phyloP scores from a whole-genome alignment of 2,329 filamentous ascomycete genomes.

The Cladosporium oxysporum region DNA sequence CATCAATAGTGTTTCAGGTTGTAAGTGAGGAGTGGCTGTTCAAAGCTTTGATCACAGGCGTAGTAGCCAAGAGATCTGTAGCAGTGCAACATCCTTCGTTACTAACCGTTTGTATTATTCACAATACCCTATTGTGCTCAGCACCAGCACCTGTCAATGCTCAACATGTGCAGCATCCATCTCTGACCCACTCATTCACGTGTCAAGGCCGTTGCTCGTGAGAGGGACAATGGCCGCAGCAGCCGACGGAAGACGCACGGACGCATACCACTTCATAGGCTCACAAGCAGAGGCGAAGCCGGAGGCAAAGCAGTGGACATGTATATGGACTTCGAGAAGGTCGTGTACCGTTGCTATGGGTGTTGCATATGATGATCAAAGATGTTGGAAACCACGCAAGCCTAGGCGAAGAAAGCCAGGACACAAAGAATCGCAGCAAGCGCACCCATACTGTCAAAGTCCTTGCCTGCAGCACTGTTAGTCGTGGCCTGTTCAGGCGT shows the following conservation, averaged over 20 bases:
- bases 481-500: slow-evolving; percentile 3
- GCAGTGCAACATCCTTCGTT: not conserved
- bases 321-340: not conserved
- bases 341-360: not conserved
- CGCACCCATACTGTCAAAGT: slow-evolving; percentile 22
- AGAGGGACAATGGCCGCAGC: not conserved
- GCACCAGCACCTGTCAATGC: not conserved
- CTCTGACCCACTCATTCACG: not conserved
- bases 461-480: slow-evolving; percentile 6
- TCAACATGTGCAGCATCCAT: not conserved
- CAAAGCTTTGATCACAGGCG: not conserved
- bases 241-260: not conserved
- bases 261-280: not conserved
- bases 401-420: slow-evolving; percentile 19
- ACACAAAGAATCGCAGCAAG: slow-evolving; percentile 23
- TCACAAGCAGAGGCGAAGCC: not conserved
- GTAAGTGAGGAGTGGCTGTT: not conserved
- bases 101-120: not conserved
- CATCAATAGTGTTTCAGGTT: too few species aligned
- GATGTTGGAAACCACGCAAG: not conserved
- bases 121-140: not conserved
- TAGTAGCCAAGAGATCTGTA: not conserved
- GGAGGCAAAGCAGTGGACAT: not conserved
- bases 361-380: not conserved
- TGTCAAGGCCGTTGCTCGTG: not conserved